Evolutionary conservation across 2,329 filamentous ascomycete genomes (phyloP).

Genomic region (Penicillium paneum): DNA sequence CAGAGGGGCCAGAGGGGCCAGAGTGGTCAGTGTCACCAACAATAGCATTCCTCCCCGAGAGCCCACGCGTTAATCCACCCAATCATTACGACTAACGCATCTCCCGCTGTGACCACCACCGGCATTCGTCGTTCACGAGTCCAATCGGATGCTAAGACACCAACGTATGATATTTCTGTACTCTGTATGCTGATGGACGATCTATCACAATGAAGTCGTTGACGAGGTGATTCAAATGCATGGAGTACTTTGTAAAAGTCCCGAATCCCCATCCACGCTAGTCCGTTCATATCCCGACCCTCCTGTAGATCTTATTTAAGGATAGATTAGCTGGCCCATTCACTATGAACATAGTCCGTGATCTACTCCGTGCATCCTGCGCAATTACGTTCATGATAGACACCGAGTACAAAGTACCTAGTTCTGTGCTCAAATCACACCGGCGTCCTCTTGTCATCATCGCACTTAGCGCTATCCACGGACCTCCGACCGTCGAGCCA

Average conservation of each 20-base stretch:
- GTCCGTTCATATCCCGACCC: not conserved
- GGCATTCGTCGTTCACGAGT: constrained; percentile 11
- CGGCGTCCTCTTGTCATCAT: not conserved
- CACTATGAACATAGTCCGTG: no score
- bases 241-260: not conserved
- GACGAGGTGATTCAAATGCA: not conserved
- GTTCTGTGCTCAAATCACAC: not conserved
- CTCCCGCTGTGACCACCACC: constrained; percentile 19
- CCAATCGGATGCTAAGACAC: constrained; percentile 13
- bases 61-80: constrained; percentile 18
- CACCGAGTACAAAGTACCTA: no score
- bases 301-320: not conserved
- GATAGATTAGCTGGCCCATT: not conserved
- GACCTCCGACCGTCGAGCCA: no score
- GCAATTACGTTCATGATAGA: not conserved
- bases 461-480: not conserved
- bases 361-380: no score
- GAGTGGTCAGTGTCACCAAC: constrained; percentile 4
- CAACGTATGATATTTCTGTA: not conserved
- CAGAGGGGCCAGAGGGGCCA: constrained; percentile 8
- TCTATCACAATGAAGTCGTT: not conserved
- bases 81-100: constrained; percentile 13
- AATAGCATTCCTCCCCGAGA: not conserved
- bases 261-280: not conserved
- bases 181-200: not conserved